Percentiles rank a stretch among this genome's conserved stretches.
Conservation (phyloP, 2,329 filamentous ascomycete species). For the Colletotrichum tanaceti region DNA sequence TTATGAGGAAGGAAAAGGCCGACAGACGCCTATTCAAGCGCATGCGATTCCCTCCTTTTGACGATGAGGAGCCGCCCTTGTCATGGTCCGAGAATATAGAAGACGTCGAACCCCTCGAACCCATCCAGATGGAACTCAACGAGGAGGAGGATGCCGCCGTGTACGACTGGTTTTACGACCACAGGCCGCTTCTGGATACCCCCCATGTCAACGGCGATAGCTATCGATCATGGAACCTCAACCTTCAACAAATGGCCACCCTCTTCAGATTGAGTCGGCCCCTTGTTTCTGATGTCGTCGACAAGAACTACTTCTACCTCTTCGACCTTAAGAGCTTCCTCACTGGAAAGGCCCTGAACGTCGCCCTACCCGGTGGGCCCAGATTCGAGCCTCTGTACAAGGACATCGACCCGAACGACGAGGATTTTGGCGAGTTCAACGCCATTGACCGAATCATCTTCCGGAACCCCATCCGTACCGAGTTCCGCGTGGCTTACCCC, state of each 20-base stretch:
- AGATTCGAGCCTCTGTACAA: conserved; percentile 98
- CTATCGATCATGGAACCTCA: conserved; percentile 96
- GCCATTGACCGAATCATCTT: conserved; percentile 99
- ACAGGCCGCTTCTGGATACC: conserved; percentile 89
- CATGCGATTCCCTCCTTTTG: conserved; percentile 98
- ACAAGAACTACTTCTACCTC: conserved; percentile 98
- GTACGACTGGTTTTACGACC: conserved; percentile 98
- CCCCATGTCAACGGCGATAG: conserved; percentile 95
- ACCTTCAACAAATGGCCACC: conserved; percentile 94
- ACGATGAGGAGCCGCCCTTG: conserved; percentile 96
- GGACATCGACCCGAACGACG: conserved; percentile 97
- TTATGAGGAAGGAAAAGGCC: conserved; percentile 97
- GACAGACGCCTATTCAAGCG: conserved; percentile 96
- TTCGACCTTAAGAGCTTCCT: conserved; percentile 96
- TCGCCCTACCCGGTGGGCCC: conserved; percentile 96
- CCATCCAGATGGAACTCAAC: conserved; percentile 98
- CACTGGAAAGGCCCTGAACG: conserved; percentile 95
- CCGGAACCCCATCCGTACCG: conserved; percentile 91
- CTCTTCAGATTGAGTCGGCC: conserved; percentile 92
- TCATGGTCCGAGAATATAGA: conserved; percentile 99
- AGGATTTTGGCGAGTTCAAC: conserved; percentile 99
- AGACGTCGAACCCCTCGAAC: conserved; percentile 95
- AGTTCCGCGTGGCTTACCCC: conserved; percentile 94
- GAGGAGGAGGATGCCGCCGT: conserved; percentile 92
- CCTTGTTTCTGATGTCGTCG: conserved; percentile 88